Conservation (phyloP, 805 yeast species). For the Pichia sporocuriosa region DNA sequence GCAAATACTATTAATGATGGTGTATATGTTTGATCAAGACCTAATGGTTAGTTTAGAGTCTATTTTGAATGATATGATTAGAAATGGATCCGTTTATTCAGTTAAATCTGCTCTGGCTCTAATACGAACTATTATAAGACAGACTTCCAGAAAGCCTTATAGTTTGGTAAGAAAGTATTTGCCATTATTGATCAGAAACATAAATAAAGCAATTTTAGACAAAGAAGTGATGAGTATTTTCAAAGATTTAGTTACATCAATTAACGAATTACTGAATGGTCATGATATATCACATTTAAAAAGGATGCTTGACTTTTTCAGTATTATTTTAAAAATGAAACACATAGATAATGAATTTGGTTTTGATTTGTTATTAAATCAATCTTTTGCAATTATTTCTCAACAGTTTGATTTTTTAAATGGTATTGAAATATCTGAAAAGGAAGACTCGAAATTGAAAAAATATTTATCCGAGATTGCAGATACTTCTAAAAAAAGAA, state of each 20-base stretch:
- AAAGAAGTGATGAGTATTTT: conserved; percentile 10
- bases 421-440: conserved; percentile 3
- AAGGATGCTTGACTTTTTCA: conserved; percentile 12
- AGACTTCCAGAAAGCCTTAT: conserved; percentile 16
- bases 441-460: conserved; percentile 5
- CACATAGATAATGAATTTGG: not conserved
- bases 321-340: conserved; percentile 13
- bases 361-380: conserved; percentile 1
- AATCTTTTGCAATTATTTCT: conserved; percentile 2
- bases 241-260: conserved; percentile 11
- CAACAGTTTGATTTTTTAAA: conserved; percentile 7
- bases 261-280: conserved; percentile 6
- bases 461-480: conserved; percentile 7
- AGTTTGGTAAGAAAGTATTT: conserved; percentile 15
- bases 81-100: conserved; percentile 9
- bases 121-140: conserved; percentile 6
- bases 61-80: conserved; percentile 17
- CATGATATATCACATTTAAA: conserved; percentile 10
- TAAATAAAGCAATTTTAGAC: conserved; percentile 11
- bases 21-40: conserved; percentile 25
- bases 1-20: conserved; percentile 26
- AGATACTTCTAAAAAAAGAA: not conserved
- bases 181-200: conserved; percentile 11
- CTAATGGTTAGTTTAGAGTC: conserved; percentile 19
- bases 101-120: conserved; percentile 9